Conservation (phyloP, 495 filamentous ascomycete genomes). For the Emericellopsis terricola region DNA sequence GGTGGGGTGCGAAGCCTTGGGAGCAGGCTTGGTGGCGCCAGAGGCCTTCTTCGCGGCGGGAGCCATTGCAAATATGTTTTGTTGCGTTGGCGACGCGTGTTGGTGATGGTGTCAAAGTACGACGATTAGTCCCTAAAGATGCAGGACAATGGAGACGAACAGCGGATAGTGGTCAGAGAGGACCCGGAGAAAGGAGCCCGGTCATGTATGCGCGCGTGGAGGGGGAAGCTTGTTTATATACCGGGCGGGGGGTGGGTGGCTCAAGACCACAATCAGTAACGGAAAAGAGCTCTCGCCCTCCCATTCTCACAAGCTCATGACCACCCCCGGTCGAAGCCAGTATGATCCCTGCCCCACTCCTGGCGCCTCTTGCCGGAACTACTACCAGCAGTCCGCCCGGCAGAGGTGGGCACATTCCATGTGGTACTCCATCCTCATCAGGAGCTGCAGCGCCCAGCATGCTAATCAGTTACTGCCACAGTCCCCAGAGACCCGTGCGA, state of each 20-base stretch:
- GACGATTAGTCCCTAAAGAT: neutral
- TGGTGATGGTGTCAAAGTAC: neutral
- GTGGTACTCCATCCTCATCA: too few relatives aligned
- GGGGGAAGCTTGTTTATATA: slow-evolving; percentile 5
- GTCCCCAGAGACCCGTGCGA: too few relatives aligned
- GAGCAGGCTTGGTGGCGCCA: slow-evolving; percentile 33
- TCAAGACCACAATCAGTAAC: slow-evolving; percentile 4
- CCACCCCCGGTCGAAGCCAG: neutral
- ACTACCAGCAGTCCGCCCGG: neutral
- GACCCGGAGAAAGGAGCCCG: neutral
- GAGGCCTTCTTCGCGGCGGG: slow-evolving; percentile 37
- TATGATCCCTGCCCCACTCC: neutral
- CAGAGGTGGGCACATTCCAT: too few relatives aligned
- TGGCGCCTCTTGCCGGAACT: neutral
- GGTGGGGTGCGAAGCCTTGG: slow-evolving; percentile 35
- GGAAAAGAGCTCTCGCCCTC: neutral
- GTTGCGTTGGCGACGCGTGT: slow-evolving; percentile 3
- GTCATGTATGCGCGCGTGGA: slow-evolving; percentile 2
- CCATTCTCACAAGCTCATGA: neutral
- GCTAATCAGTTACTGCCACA: too few relatives aligned
- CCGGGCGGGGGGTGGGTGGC: slow-evolving; percentile 2
- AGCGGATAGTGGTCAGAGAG: slow-evolving; percentile 5
- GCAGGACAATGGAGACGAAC: slow-evolving; percentile 4
- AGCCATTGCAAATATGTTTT: slow-evolving; percentile 32
- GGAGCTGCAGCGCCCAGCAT: too few relatives aligned